Percentiles rank a stretch among this genome's conserved stretches.
Conservation (phyloP, 2,329 filamentous ascomycete genomes). For the Nannizziopsis barbatae region DNA sequence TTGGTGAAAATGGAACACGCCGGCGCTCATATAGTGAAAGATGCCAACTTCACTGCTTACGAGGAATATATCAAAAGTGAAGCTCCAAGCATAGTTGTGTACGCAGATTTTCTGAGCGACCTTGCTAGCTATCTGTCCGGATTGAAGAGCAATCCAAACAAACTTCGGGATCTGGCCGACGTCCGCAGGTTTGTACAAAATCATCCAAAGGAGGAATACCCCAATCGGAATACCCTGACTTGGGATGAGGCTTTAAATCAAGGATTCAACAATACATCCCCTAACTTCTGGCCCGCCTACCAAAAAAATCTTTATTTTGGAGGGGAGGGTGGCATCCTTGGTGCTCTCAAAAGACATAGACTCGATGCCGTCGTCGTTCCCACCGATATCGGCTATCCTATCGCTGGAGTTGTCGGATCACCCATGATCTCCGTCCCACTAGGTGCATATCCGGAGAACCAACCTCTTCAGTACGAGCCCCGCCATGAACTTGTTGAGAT, state of each 20-base stretch:
- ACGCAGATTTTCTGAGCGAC: conserved; percentile 48
- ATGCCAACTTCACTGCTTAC: conserved; percentile 48
- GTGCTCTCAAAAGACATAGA: conserved; percentile 45
- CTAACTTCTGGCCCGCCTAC: conserved; percentile 48
- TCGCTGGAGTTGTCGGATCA: conserved; percentile 47
- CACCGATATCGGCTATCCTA: conserved; percentile 37
- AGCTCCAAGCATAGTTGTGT: conserved; percentile 35
- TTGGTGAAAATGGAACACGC: conserved; percentile 43
- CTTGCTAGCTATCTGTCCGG: conserved; percentile 46
- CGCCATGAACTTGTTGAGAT: conserved; percentile 43
- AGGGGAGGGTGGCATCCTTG: conserved; percentile 49
- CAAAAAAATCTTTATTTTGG: conserved; percentile 45
- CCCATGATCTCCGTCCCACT: conserved; percentile 55
- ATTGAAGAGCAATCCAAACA: conserved; percentile 48
- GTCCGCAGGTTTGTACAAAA: conserved; percentile 46
- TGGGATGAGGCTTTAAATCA: conserved; percentile 46
- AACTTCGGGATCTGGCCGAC: conserved; percentile 42
- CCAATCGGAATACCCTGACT: conserved; percentile 45
- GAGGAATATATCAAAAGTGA: conserved; percentile 34
- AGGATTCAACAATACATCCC: conserved; percentile 47
- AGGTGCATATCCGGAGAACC: conserved; percentile 43
- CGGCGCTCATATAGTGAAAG: conserved; percentile 50
- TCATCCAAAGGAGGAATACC: conserved; percentile 47
- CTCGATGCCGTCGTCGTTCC: conserved; percentile 55
- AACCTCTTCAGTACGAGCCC: conserved; percentile 35